Base-by-base conservation (phyloP, 768 basidiomycete genomes). In the Grammothele lineata region DNA sequence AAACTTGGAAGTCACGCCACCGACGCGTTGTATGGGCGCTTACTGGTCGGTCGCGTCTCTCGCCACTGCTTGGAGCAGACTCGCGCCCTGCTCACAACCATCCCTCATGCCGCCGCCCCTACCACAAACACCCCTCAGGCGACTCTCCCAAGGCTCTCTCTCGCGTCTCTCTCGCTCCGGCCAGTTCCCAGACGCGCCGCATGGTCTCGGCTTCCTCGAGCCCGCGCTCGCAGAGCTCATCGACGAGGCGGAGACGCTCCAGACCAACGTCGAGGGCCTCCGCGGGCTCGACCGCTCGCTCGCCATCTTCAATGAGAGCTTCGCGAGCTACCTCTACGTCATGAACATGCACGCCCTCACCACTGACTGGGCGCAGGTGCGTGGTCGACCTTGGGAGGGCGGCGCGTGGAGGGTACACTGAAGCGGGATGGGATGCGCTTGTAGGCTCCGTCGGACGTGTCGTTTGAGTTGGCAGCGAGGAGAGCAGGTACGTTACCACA, bases 331-430 rank as follows among this genome's bases (percentile, higher is more conserved):
- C 78, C 66, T 95, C 10, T 94, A 93, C 62, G 81, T 85, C 19
- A 84, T 94, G 81, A 86, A 90, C 61, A 95, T 97, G 91, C 92
- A 94, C 61, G 83, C 91, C 2, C 76, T 95, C 47, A 92, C 92
- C n/a, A 83, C 83, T 0, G 93, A 96, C 62, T 96, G 92, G 92
- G 81, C 80, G 1, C 86, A 93, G 75, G 91, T 52, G 51, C 37
- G 14, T n/a, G 19, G 85, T 51, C 48, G 26, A 25, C 25, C 21
- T 33, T 5, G 38, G 7, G 5, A 10, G n/a, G 14, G 33, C 12
- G 33, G 11, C 4, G 40, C 15, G 21, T 3, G 35, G 2, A 9
- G 32, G 11, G 19, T 7, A 14, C 46, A 34, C 23, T 25, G 34
- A 17, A 6, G 15, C 2, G 27, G 27, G 27, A 30, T 14, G 14